These are phyloP conservation scores for Dendrobium huoshanense DNA, from an alignment of 106 monocot genomes.

Conservation along the genomic window DNA sequence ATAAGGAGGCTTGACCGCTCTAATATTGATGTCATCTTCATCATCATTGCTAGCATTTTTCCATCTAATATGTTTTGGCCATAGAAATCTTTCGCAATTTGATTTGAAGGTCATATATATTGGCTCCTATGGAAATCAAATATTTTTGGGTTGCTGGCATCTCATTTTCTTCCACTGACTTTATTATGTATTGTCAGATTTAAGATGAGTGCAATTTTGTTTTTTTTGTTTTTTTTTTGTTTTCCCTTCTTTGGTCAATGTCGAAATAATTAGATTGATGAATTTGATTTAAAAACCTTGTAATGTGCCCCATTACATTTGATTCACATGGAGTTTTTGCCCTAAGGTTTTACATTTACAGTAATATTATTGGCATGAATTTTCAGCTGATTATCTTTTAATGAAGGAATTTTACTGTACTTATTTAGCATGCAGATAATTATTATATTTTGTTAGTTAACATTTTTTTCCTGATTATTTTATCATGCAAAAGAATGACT, in stretches of 20 bases:
- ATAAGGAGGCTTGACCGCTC: background rate
- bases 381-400: background rate
- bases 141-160: no score
- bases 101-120: background rate
- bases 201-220: no score
- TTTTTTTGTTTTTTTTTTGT: no score
- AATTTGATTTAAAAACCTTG: background rate
- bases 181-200: no score
- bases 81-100: background rate
- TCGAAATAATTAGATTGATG: background rate
- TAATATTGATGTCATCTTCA: background rate
- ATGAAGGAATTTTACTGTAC: background rate
- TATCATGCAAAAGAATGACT: slow-evolving; percentile 4
- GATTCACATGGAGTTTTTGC: background rate
- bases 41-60: background rate
- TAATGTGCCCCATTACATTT: background rate
- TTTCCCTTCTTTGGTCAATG: no score
- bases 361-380: background rate
- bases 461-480: background rate
- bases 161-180: no score
- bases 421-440: background rate
- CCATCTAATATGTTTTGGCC: background rate
- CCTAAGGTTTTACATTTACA: background rate
- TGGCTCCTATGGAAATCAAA: no score
- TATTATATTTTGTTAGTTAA: background rate